Evolutionary conservation across 305 asterid genomes (phyloP).

Genomic region (Solanum hybrid): DNA sequence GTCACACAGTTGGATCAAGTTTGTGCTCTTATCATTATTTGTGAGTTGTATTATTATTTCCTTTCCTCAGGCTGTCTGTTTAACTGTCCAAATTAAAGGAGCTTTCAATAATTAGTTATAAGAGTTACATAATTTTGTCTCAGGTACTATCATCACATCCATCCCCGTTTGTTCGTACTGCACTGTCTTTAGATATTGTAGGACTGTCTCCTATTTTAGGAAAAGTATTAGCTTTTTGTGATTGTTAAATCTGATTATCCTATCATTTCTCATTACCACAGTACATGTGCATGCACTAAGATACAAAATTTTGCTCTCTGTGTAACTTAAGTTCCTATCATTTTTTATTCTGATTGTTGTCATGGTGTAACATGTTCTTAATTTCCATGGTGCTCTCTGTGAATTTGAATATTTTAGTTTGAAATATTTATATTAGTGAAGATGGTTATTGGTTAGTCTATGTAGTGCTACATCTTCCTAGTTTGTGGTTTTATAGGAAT

Average conservation of each 20-base stretch:
- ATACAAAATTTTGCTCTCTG: not conserved
- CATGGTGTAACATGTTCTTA: too few relatives aligned
- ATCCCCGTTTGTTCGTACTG: conserved; percentile 27
- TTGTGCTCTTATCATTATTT: not conserved
- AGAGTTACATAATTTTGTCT: not conserved
- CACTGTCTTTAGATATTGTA: conserved; percentile 31
- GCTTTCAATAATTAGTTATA: not conserved
- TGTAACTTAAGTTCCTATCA: not conserved
- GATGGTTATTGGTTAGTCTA: not conserved
- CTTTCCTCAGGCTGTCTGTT: not conserved
- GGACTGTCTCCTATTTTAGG: conserved; percentile 31
- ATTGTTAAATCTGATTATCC: not conserved
- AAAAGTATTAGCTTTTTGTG: conserved; percentile 15
- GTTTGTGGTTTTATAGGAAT: not conserved
- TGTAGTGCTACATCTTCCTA: not conserved
- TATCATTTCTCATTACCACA: not conserved
- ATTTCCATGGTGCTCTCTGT: not conserved
- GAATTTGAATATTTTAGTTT: not conserved
- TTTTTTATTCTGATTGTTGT: not conserved
- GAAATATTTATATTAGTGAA: not conserved
- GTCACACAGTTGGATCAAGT: conserved; percentile 51
- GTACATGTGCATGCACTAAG: not conserved
- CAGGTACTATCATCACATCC: conserved; percentile 24
- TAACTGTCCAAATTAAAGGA: not conserved
- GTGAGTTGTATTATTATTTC: not conserved